Evolutionary conservation across 208 protist species (phyloP).

Genomic region (Crithidia fasciculata): DNA sequence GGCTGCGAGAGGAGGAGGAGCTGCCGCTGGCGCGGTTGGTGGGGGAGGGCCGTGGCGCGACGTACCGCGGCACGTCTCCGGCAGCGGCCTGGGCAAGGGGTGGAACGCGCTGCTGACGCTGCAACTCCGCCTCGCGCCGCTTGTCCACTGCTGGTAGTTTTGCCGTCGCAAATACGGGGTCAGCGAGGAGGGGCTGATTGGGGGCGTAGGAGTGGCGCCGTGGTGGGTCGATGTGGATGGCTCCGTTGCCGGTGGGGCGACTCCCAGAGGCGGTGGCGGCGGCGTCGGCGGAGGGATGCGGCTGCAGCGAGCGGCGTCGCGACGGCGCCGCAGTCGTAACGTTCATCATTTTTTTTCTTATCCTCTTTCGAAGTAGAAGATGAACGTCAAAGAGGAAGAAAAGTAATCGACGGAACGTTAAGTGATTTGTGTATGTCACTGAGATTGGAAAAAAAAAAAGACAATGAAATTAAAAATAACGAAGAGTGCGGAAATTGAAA

Average conservation of each 20-base stretch:
- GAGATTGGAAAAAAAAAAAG: not conserved
- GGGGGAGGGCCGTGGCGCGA: constrained; percentile 15
- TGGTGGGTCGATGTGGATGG: not conserved
- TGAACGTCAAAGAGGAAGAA: not conserved
- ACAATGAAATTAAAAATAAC: not conserved
- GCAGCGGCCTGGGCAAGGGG: not conserved
- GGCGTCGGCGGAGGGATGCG: not conserved
- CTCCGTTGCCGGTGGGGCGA: not conserved
- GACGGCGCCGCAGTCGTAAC: constrained; percentile 6
- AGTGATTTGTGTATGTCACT: not conserved
- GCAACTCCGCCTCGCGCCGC: not conserved
- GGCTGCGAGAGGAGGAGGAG: too few species aligned
- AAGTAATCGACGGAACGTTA: not conserved
- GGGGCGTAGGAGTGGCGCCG: constrained; percentile 4
- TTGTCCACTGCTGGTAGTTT: not conserved
- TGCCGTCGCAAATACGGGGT: not conserved
- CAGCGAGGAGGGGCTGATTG: not conserved
- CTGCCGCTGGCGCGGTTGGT: too few species aligned
- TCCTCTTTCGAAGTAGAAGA: not conserved
- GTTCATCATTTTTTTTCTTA: not conserved
- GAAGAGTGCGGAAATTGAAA: too few species aligned
- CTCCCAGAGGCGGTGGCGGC: too few species aligned
- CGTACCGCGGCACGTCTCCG: constrained; percentile 11
- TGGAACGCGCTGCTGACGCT: constrained; percentile 13
- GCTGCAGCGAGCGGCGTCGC: constrained; percentile 5